Conservation (phyloP, 1,284 basidiomycete genomes). For the Rhizoctonia solani region DNA sequence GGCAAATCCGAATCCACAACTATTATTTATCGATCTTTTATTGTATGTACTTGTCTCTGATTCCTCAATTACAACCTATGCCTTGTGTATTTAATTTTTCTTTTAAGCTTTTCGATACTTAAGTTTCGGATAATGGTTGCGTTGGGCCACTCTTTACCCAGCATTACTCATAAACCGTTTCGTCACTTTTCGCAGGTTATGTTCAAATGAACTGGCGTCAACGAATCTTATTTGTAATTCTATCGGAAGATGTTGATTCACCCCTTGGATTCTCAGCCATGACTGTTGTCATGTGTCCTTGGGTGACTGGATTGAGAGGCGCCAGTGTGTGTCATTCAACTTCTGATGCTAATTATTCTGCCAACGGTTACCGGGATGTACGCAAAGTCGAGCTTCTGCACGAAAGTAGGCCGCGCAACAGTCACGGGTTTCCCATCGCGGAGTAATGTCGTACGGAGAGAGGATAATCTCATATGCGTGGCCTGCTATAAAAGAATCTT, state of each 20-base stretch:
- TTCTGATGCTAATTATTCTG: constrained; percentile 7
- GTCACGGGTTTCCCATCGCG: constrained; percentile 19
- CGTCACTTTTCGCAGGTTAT: background rate
- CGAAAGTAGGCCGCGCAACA: background rate
- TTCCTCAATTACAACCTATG: no score
- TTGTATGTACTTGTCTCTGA: no score
- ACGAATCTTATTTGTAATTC: constrained; percentile 5
- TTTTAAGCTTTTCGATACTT: background rate
- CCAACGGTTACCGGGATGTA: background rate
- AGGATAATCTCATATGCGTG: background rate
- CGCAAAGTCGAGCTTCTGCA: background rate
- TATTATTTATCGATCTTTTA: no score
- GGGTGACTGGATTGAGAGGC: background rate
- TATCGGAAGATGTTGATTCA: constrained; percentile 1
- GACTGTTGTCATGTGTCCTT: constrained; percentile 17
- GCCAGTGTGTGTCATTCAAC: background rate
- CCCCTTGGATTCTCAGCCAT: background rate
- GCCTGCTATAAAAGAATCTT: background rate
- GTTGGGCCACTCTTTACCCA: background rate
- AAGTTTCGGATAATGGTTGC: background rate
- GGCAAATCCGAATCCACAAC: no score
- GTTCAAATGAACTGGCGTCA: background rate
- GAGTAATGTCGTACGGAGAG: background rate
- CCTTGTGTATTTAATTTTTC: background rate
- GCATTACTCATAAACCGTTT: background rate